phyloP scores from a whole-genome alignment of 805 yeast species.

The Candida pseudoglaebosa region DNA sequence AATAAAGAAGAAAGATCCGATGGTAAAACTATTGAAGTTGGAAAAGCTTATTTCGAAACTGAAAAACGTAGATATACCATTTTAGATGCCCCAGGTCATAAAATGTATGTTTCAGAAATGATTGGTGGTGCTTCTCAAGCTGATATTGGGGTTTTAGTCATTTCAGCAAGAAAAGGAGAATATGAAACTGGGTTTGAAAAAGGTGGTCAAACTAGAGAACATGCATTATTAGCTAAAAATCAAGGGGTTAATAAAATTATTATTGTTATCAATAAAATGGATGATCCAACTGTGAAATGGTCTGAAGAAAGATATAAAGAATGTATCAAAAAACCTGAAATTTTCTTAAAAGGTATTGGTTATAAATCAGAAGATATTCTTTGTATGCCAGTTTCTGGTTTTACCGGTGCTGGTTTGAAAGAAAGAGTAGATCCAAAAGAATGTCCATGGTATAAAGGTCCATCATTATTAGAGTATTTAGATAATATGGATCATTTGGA shows the following conservation, averaged over 20 bases:
- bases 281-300: conserved; percentile 96
- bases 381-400: conserved; percentile 98
- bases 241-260: conserved; percentile 95
- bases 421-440: conserved; percentile 67
- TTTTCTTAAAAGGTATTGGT: conserved; percentile 83
- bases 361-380: conserved; percentile 81
- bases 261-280: conserved; percentile 97
- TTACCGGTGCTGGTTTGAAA: conserved; percentile 94
- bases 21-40: conserved; percentile 99
- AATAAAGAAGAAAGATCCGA: conserved; percentile 98
- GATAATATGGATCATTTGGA: conserved; percentile 77
- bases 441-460: conserved; percentile 95
- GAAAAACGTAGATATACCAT: conserved; percentile 97
- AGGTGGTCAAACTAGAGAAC: conserved; percentile 99
- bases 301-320: conserved; percentile 94
- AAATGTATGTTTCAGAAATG: conserved; percentile 98
- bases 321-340: conserved; percentile 78
- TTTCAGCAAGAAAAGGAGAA: conserved; percentile 98
- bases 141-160: conserved; percentile 95
- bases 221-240: conserved; percentile 93
- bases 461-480: conserved; percentile 83
- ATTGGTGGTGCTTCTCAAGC: conserved; percentile 99
- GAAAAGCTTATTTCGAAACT: conserved; percentile 96
- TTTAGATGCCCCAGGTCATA: conserved; percentile 99
- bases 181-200: conserved; percentile 98